A percentile compares a stretch with the other conserved stretches of the same genome.
phyloP scores from a whole-genome alignment of 2,329 filamentous ascomycete species.

The Septoria linicola region DNA sequence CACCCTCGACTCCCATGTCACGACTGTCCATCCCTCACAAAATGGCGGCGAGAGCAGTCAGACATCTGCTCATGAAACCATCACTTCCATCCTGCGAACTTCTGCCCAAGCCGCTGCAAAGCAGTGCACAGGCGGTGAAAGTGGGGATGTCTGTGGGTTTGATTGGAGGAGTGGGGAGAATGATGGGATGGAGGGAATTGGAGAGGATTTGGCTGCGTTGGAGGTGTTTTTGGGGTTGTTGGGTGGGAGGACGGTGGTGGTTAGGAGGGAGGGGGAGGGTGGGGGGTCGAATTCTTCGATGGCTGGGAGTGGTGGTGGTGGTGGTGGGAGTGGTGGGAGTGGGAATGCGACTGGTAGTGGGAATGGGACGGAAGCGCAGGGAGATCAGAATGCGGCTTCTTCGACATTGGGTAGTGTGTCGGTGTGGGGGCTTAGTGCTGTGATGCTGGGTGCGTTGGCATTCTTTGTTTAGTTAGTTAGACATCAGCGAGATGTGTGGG shows the following conservation, averaged over 20 bases:
- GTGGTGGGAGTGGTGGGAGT: conserved; percentile 4
- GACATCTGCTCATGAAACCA: conserved; percentile 4
- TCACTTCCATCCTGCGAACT: conserved; percentile 29
- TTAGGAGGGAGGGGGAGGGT: too few relatives aligned
- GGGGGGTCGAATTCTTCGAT: too few relatives aligned
- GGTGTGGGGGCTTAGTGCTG: conserved; percentile 51
- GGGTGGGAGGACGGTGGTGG: conserved; percentile 1
- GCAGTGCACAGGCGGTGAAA: conserved; percentile 51
- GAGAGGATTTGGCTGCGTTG: conserved; percentile 56
- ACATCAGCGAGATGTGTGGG: too few relatives aligned
- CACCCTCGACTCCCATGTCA: conserved; percentile 2
- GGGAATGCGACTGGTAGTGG: conserved; percentile 7
- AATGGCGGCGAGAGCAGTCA: conserved; percentile 33
- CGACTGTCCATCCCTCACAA: conserved; percentile 33
- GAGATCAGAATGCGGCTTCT: conserved; percentile 47
- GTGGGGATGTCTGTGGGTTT: conserved; percentile 42
- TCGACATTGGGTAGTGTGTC: conserved; percentile 94
- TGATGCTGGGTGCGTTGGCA: background rate
- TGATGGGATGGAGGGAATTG: conserved; percentile 51
- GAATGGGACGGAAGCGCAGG: conserved; percentile 1
- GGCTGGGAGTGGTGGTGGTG: too few relatives aligned
- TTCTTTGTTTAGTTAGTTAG: background rate
- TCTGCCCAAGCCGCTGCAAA: conserved; percentile 56
- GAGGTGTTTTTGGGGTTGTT: conserved; percentile 49
- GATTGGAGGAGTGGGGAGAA: conserved; percentile 41